Percentiles rank a stretch among this genome's conserved stretches.
phyloP scores from a whole-genome alignment of 208 protist genomes.

The Novymonas esmeraldas region DNA sequence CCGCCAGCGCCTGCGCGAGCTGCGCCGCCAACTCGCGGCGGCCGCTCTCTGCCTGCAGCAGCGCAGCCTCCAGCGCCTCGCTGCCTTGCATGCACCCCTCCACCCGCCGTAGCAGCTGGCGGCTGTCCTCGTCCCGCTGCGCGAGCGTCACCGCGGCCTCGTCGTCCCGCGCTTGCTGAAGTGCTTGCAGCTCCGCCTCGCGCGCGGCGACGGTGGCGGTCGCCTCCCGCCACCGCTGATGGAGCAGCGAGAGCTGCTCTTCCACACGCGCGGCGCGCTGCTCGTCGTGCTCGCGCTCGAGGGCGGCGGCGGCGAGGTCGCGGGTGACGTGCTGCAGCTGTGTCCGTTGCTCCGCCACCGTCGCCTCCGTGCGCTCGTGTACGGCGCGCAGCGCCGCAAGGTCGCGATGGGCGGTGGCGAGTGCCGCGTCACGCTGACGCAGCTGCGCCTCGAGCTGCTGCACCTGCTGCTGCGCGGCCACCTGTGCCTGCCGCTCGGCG shows the following conservation, averaged over 20 bases:
- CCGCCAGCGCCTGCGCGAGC: constrained; percentile 20
- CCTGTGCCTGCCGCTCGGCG: constrained; percentile 3
- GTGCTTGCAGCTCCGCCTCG: constrained; percentile 17
- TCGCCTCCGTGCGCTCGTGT: constrained; percentile 34
- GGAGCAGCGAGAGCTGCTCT: constrained; percentile 4
- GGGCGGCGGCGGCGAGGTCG: constrained; percentile 17
- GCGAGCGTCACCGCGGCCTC: constrained; percentile 17
- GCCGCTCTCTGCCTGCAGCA: constrained; percentile 33
- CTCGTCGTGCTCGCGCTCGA: constrained; percentile 19
- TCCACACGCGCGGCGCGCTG: constrained; percentile 17
- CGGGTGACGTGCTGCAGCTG: constrained; percentile 19
- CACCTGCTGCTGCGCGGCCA: constrained; percentile 13
- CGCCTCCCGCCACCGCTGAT: constrained; percentile 13
- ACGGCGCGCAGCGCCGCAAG: constrained; percentile 26
- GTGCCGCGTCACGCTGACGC: constrained; percentile 9
- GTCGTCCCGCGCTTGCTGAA: constrained; percentile 7
- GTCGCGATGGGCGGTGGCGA: constrained; percentile 17
- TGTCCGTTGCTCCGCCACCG: constrained; percentile 17
- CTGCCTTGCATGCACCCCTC: constrained; percentile 48
- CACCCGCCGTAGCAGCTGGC: constrained; percentile 32
- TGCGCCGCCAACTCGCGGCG: constrained; percentile 26
- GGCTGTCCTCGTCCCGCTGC: constrained; percentile 26
- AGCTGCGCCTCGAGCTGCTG: constrained; percentile 19
- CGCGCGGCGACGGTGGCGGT: constrained; percentile 14
- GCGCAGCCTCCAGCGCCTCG: constrained; percentile 40